phyloP scores from a whole-genome alignment of 192 early-diverging fungal genomes.

The Rhizophagus clarus region DNA sequence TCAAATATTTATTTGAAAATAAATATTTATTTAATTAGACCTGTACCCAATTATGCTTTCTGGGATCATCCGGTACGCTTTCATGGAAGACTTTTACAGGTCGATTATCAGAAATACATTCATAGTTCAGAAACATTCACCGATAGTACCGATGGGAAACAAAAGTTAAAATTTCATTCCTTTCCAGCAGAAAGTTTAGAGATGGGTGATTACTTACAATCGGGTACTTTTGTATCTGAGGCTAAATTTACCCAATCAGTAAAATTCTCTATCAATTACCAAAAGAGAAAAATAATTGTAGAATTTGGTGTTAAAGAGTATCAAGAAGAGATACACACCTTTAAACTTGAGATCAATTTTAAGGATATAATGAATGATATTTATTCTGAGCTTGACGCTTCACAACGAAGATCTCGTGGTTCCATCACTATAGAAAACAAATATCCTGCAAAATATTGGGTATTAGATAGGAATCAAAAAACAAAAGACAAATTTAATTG shows the following conservation, averaged over 20 bases:
- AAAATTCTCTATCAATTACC: constrained; percentile 29
- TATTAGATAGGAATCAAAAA: constrained; percentile 26
- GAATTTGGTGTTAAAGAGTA: constrained; percentile 32
- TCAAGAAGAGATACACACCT: background rate
- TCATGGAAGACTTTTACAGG: constrained; percentile 31
- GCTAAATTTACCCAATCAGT: constrained; percentile 1
- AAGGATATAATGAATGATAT: constrained; percentile 37
- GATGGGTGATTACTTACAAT: constrained; percentile 31
- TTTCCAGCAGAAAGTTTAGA: constrained; percentile 23
- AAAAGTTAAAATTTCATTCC: background rate
- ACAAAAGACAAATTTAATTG: constrained; percentile 22
- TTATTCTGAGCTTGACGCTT: constrained; percentile 29
- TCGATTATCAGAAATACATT: constrained; percentile 4
- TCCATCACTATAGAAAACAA: constrained; percentile 44
- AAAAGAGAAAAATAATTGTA: constrained; percentile 32
- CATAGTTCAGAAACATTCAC: background rate
- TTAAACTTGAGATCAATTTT: constrained; percentile 38
- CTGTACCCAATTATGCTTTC: background rate
- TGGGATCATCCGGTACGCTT: constrained; percentile 19
- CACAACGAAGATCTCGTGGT: background rate
- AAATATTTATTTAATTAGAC: background rate
- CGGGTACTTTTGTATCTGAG: constrained; percentile 34
- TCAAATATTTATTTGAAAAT: background rate
- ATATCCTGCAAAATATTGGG: constrained; percentile 46
- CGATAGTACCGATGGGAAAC: background rate